Base-by-base conservation (phyloP, 371 early-diverging fungal species). In the Lichtheimia corymbifera region DNA sequence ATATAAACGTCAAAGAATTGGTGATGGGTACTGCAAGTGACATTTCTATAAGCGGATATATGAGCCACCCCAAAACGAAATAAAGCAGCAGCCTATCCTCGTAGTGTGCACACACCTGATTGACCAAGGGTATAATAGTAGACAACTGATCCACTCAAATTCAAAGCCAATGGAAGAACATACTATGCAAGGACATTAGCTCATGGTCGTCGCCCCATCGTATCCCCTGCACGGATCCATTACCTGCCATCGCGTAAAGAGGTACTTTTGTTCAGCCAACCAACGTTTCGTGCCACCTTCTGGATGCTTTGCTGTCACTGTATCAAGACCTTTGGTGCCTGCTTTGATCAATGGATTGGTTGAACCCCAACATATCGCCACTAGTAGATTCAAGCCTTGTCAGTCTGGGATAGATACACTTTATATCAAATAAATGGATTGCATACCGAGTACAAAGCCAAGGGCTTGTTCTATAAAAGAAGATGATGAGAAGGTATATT, bases 301-400 rank as follows among this genome's bases (percentile, higher is more conserved):
- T 25, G 81, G 76, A 40, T 81, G 72, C 52, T 67, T 57, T 5
- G 56, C 53, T 13, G 78, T 76, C 35, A 96, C 83, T 12, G 67
- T 57, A 41, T 93, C 93, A 20, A 97, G 70, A 1, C 95, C 97
- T 50, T 70, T 66, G 59, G 89, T 90, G 9, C 96, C 97, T 13
- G 77, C 78, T 73, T 95, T 95, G 71, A 97, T 94, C 62, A 97
- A 91, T 1, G 96, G 97, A 67, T 97, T 97, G 9, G 97, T 96
- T 50, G 91, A 86, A 7, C 97, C 97, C 97, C 97, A 97, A 68
- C 93, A 95, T 9, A 93, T 67, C 1, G 95, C 93, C 15, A 94
- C 94, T 72, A 74, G 27, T 72, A 74, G 27, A 40, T 17, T 15
- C 15, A 54, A 0, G 6, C 6, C 54, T 35, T 35, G 35, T 35